Percentiles rank a stretch among this genome's conserved stretches.
These are phyloP conservation scores for Raffaelea deltoideospora DNA, from an alignment of 2,329 filamentous ascomycete species.

Conservation along the genomic window DNA sequence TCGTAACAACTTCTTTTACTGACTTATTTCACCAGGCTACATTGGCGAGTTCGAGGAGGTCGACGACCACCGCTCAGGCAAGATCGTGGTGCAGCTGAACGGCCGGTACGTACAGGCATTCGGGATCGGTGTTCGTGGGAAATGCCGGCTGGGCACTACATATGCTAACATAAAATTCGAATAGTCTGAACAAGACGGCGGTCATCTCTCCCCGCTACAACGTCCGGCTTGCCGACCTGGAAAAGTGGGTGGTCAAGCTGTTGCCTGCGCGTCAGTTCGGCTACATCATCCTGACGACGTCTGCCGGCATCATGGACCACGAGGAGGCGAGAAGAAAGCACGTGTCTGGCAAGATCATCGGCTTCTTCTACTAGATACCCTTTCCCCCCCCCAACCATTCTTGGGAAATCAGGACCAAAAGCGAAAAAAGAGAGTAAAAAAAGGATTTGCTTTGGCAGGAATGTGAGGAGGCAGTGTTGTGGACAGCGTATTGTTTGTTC, in stretches of 20 bases:
- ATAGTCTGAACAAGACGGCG: slow-evolving; percentile 85
- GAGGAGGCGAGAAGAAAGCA: slow-evolving; percentile 98
- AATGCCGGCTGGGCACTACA: too few relatives aligned
- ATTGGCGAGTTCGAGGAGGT: slow-evolving; percentile 99
- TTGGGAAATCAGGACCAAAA: slow-evolving; percentile 1
- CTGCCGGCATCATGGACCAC: slow-evolving; percentile 99
- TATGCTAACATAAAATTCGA: background rate
- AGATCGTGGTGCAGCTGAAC: slow-evolving; percentile 99
- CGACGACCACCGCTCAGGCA: slow-evolving; percentile 98
- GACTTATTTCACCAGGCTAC: slow-evolving; percentile 51
- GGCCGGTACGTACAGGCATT: slow-evolving; percentile 45
- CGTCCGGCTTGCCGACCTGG: slow-evolving; percentile 90
- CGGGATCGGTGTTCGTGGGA: too few relatives aligned
- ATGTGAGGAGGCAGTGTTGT: background rate
- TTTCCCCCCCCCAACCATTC: too few relatives aligned
- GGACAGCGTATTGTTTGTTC: background rate
- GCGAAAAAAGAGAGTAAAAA: too few relatives aligned
- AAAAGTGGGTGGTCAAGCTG: slow-evolving; percentile 99
- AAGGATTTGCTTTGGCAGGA: background rate
- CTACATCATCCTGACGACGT: slow-evolving; percentile 98
- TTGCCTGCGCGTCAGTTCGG: slow-evolving; percentile 99
- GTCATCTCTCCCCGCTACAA: slow-evolving; percentile 99
- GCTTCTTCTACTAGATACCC: slow-evolving; percentile 97
- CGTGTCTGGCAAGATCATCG: slow-evolving; percentile 97
- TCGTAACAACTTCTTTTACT: slow-evolving; percentile 54